phyloP scores from a whole-genome alignment of 1,284 basidiomycete genomes.

The Takashimella koratensis region DNA sequence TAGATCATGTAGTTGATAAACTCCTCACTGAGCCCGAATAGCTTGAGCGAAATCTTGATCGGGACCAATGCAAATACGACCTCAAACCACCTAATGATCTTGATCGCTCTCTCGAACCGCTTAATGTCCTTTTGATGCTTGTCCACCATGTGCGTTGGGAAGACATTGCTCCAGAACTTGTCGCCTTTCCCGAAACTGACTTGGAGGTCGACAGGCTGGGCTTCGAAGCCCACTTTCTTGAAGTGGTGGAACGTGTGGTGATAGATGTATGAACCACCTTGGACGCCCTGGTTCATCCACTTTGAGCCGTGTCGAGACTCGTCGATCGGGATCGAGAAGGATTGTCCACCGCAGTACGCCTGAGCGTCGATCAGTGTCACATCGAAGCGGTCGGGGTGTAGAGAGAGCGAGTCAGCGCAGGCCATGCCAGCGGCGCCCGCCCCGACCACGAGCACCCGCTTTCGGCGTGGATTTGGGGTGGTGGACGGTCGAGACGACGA shows the following conservation, averaged over 20 bases:
- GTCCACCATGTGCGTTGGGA: conserved; percentile 57
- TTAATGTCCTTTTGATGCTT: conserved; percentile 57
- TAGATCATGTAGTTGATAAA: conserved; percentile 50
- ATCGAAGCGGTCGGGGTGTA: conserved; percentile 58
- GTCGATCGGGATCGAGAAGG: conserved; percentile 58
- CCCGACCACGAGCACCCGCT: conserved; percentile 55
- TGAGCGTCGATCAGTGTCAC: conserved; percentile 59
- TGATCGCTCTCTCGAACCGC: conserved; percentile 59
- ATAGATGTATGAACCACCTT: conserved; percentile 58
- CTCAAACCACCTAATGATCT: conserved; percentile 56
- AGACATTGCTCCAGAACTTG: conserved; percentile 64
- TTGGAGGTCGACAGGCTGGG: conserved; percentile 58
- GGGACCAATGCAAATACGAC: conserved; percentile 59
- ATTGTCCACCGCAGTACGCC: conserved; percentile 59
- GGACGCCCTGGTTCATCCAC: conserved; percentile 60
- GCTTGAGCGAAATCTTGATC: conserved; percentile 57
- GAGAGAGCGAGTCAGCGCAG: conserved; percentile 56
- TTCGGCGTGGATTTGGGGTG: too few relatives aligned
- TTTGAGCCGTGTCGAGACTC: conserved; percentile 53
- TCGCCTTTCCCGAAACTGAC: conserved; percentile 62
- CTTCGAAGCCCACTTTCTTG: conserved; percentile 56
- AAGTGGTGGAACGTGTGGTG: conserved; percentile 60
- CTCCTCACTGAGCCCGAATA: conserved; percentile 59
- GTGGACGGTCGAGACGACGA: background rate
- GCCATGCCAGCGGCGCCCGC: conserved; percentile 57